phyloP scores from a whole-genome alignment of 1,284 basidiomycete species.

The Irpex rosettiformis region DNA sequence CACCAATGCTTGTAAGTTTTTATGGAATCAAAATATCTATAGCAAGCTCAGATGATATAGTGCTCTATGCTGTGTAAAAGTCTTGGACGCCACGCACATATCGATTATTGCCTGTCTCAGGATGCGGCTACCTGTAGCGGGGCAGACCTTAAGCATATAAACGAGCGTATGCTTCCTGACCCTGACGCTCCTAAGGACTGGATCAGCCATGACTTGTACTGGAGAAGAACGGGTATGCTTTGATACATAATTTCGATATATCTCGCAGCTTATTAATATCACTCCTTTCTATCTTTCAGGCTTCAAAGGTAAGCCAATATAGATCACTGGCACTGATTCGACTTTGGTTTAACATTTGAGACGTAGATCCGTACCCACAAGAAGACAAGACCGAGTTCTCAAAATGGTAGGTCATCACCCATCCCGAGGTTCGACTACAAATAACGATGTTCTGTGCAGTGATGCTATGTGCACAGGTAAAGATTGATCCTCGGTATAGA shows the following conservation, averaged over 20 bases:
- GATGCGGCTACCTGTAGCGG: conserved; percentile 35
- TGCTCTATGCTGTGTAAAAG: conserved; percentile 54
- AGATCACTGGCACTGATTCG: neutral
- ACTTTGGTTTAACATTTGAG: neutral
- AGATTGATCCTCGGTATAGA: too few relatives aligned
- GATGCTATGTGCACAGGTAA: conserved; percentile 53
- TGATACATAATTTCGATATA: neutral
- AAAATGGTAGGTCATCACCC: conserved; percentile 43
- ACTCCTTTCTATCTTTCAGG: conserved; percentile 15
- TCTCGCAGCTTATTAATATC: neutral
- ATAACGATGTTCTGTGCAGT: conserved; percentile 26
- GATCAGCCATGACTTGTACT: conserved; percentile 52
- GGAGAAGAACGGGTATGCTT: conserved; percentile 49
- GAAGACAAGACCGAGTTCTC: conserved; percentile 50
- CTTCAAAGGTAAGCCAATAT: conserved; percentile 26
- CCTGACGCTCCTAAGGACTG: conserved; percentile 47
- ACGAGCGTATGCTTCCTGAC: conserved; percentile 38
- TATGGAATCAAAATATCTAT: neutral
- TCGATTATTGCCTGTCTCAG: conserved; percentile 51
- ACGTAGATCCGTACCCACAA: conserved; percentile 52
- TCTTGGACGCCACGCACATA: conserved; percentile 52
- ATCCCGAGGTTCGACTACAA: neutral
- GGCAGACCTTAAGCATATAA: conserved; percentile 45
- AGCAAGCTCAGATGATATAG: conserved; percentile 5
- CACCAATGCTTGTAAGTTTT: conserved; percentile 46